Percentiles rank a stretch among this genome's conserved stretches.
Conservation (phyloP, 108 stramenopile species). For the Skeletonema menzelii region DNA sequence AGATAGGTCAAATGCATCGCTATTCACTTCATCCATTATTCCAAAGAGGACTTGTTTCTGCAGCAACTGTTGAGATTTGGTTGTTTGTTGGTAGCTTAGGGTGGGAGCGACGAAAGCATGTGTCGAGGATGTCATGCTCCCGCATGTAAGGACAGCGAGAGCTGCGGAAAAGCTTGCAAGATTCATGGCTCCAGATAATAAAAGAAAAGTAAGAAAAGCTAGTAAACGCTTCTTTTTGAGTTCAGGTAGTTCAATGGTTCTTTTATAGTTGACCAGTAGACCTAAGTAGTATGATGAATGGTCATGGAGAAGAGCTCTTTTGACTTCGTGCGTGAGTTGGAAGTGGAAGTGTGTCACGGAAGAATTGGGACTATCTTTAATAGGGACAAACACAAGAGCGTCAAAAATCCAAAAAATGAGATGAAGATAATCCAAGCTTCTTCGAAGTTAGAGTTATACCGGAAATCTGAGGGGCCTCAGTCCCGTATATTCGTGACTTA, state of each 20-base stretch:
- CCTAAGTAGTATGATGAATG: background rate
- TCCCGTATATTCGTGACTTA: too few relatives aligned
- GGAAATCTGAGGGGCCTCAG: too few relatives aligned
- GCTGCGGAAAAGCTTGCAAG: constrained; percentile 23
- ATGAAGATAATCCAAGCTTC: too few relatives aligned
- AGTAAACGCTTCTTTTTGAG: background rate
- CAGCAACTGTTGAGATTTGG: background rate
- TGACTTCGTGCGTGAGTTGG: background rate
- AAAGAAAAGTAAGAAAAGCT: background rate
- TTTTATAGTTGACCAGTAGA: background rate
- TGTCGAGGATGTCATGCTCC: background rate
- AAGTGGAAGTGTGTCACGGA: background rate
- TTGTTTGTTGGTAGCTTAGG: background rate
- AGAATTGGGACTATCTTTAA: too few relatives aligned
- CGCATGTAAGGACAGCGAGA: constrained; percentile 6
- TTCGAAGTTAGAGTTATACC: too few relatives aligned
- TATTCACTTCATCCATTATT: constrained; percentile 82
- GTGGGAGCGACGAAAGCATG: constrained; percentile 3
- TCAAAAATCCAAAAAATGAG: too few relatives aligned
- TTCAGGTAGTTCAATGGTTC: background rate
- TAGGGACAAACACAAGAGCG: too few relatives aligned
- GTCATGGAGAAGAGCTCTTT: background rate
- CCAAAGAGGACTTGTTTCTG: constrained; percentile 42
- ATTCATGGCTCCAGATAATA: too few relatives aligned
- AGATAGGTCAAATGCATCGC: constrained; percentile 73